These are phyloP conservation scores for Penicillium arizonense DNA, from an alignment of 495 filamentous ascomycete species.

Conservation along the genomic window DNA sequence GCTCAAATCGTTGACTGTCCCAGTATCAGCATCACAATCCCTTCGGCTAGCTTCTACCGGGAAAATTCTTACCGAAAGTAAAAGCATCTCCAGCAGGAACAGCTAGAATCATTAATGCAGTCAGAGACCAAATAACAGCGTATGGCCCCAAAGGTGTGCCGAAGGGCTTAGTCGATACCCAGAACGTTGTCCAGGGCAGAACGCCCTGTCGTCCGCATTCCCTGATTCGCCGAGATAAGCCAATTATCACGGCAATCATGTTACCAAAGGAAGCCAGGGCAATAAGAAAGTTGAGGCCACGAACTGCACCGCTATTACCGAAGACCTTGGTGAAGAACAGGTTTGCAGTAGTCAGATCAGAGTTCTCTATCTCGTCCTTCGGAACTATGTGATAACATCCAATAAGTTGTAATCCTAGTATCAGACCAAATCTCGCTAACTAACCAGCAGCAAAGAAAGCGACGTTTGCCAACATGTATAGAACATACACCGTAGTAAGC, in stretches of 20 bases:
- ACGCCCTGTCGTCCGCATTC: conserved; percentile 53
- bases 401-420: background rate
- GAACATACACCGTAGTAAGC: conserved; percentile 41
- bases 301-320: conserved; percentile 38
- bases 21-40: background rate
- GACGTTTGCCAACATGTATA: conserved; percentile 54
- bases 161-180: conserved; percentile 56
- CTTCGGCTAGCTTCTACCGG: too few species aligned
- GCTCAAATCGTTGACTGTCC: background rate
- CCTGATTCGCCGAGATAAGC: conserved; percentile 47
- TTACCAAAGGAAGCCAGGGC: conserved; percentile 55
- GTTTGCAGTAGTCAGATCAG: background rate
- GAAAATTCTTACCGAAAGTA: conserved; percentile 41
- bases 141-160: conserved; percentile 49
- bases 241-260: conserved; percentile 50
- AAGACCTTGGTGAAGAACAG: conserved; percentile 53
- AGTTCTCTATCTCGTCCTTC: background rate
- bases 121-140: conserved; percentile 48
- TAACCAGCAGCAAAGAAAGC: conserved; percentile 51
- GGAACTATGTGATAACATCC: background rate
- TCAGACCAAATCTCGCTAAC: conserved; percentile 16
- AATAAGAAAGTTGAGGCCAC: conserved; percentile 51
- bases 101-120: conserved; percentile 53
- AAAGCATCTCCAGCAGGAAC: conserved; percentile 58
- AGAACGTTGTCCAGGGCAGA: conserved; percentile 51